phyloP scores from a whole-genome alignment of 345 rosid species.

The thale cress (Arabidopsis thaliana) region TAIR10.1 NC_003076.8:4736001-4736500 shows the following conservation, averaged over 20 bases:
- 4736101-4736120: neutral
- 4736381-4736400: slow-evolving; percentile 36
- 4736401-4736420: slow-evolving; percentile 16
- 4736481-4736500: slow-evolving; percentile 1
- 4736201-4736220: neutral
- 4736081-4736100: neutral
- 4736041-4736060: neutral
- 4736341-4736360: slow-evolving; percentile 15
- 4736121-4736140: neutral
- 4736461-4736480: slow-evolving; percentile 10
- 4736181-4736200: slow-evolving; percentile 23
- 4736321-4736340: neutral
- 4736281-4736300: slow-evolving; percentile 2
- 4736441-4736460: neutral
- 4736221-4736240: neutral
- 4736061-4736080: neutral
- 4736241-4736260: neutral
- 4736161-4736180: slow-evolving; percentile 7
- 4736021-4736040: neutral
- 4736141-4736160: slow-evolving; percentile 9
- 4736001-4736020: neutral
- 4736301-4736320: neutral
- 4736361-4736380: slow-evolving; percentile 22
- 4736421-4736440: slow-evolving; percentile 9
- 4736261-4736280: neutral